Evolutionary conservation across 176 grass and related monocot species (phyloP), one percentile per base, ranked within the genome.

Genomic region (Chloris gayana): DNA sequence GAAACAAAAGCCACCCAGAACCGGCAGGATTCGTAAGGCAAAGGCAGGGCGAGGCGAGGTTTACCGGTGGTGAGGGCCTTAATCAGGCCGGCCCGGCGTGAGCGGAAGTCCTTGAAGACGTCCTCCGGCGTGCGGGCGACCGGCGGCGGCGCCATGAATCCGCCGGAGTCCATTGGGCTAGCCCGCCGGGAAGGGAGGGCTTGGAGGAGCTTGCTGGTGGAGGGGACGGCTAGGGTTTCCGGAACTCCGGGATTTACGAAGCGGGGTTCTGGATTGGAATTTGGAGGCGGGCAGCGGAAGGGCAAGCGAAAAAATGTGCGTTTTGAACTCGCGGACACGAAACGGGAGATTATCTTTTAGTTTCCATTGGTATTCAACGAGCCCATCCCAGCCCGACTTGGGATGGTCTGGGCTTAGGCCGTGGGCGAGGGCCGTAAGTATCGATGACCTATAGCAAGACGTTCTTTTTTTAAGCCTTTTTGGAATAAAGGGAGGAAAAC

Each of bases 61-160:
- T 73, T 56, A 94, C 91, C 91, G 14, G 85, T 81, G 64, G 91
- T 91, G 80, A 94, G 88, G 35, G 88, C 91, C 69, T 64, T 86
- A 71, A 94, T 63, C 19, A 94, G 87, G 47, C 91, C 91, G 68
- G 80, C 50, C 54, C 80, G 91, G 31, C 91, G 75, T 24, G 78
- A 85, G 54, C 86, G 74, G 75, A 73, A 94, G 61, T 94, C 91
- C 27, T 83, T 49, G 68, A 94, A 94, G 27, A 94, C 88, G 64
- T 86, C 85, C 75, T 94, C 91, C 38, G 88, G 74, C 85, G 86
- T 82, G 67, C 88, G 88, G 18, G 51, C 51, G 7, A 54, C 76
- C 39, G 62, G 32, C 64, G 70, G 49, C 24, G 64, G 59, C 17
- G 76, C 85, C 64, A 78, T 50, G 69, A 51, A 76, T 9, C 72